Percentiles rank a stretch among this genome's conserved stretches.
These are phyloP conservation scores for Aspergillus neotritici DNA, from an alignment of 2,329 filamentous ascomycete species.

Conservation along the genomic window DNA sequence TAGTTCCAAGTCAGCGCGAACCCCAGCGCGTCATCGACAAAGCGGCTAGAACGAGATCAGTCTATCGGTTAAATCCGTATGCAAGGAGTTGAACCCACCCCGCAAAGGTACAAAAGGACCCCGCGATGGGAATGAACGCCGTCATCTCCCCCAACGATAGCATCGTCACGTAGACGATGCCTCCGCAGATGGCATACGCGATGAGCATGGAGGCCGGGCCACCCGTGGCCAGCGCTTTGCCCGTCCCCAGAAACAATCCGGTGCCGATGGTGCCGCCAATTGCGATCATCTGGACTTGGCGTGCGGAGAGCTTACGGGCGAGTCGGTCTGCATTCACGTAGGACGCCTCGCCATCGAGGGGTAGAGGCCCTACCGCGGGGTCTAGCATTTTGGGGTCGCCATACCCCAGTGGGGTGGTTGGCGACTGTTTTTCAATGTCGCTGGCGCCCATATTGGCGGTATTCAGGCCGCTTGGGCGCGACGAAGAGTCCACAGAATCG, in stretches of 20 bases:
- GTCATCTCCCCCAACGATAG: conserved; percentile 57
- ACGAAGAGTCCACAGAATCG: background rate
- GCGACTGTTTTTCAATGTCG: conserved; percentile 23
- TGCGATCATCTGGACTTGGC: conserved; percentile 65
- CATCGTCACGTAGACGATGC: conserved; percentile 57
- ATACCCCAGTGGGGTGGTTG: background rate
- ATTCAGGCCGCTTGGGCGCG: too few relatives aligned
- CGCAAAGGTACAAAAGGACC: conserved; percentile 53
- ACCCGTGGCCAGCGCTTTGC: conserved; percentile 54
- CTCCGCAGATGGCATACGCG: conserved; percentile 53
- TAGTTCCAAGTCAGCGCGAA: conserved; percentile 45
- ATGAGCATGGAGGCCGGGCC: conserved; percentile 57
- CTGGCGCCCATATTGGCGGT: conserved; percentile 11
- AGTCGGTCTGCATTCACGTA: conserved; percentile 44
- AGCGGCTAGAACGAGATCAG: conserved; percentile 26
- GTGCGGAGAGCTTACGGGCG: conserved; percentile 51
- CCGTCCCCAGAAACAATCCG: conserved; percentile 58
- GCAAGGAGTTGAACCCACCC: conserved; percentile 32
- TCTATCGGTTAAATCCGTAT: too few relatives aligned
- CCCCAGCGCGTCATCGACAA: conserved; percentile 41
- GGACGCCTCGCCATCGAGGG: conserved; percentile 6
- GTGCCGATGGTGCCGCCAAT: conserved; percentile 46
- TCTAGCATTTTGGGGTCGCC: conserved; percentile 10
- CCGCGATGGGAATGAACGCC: conserved; percentile 51
- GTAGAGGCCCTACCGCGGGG: conserved; percentile 4